These are phyloP conservation scores for Dryadomyces quercus-mongolicae DNA, from an alignment of 2,329 filamentous ascomycete species.

Conservation along the genomic window DNA sequence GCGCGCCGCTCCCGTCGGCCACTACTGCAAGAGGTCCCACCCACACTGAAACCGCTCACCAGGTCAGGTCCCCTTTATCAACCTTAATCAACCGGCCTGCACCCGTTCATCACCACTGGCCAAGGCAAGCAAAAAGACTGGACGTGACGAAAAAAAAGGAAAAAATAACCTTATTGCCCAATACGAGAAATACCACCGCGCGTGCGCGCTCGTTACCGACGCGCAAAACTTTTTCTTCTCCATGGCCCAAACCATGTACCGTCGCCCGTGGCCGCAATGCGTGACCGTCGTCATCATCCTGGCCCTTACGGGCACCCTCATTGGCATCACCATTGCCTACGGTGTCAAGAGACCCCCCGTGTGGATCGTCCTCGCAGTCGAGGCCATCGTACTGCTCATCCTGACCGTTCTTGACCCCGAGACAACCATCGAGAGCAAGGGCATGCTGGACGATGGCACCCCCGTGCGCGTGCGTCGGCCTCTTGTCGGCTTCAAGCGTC, in stretches of 20 bases:
- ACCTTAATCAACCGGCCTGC: no score
- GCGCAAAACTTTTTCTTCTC: neutral
- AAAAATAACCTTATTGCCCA: neutral
- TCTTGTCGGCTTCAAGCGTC: neutral
- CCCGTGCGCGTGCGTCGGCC: neutral
- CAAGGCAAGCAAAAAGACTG: neutral
- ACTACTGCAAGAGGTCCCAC: neutral
- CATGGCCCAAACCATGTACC: neutral
- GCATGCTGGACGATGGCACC: neutral
- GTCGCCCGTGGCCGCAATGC: neutral
- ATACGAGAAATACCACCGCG: neutral
- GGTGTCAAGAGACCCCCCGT: neutral
- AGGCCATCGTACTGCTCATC: neutral
- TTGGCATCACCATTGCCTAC: neutral
- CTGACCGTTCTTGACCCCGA: neutral
- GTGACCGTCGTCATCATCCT: neutral
- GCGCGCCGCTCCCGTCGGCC: no score
- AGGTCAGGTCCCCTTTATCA: no score
- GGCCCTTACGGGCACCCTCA: neutral
- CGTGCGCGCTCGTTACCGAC: no score
- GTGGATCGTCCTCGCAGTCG: neutral
- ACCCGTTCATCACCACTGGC: no score
- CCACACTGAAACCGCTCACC: neutral
- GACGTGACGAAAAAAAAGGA: neutral
- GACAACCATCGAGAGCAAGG: neutral